Evolutionary conservation across 192 early-diverging fungal species (phyloP).

Genomic region (Rhizophagus sp.): DNA sequence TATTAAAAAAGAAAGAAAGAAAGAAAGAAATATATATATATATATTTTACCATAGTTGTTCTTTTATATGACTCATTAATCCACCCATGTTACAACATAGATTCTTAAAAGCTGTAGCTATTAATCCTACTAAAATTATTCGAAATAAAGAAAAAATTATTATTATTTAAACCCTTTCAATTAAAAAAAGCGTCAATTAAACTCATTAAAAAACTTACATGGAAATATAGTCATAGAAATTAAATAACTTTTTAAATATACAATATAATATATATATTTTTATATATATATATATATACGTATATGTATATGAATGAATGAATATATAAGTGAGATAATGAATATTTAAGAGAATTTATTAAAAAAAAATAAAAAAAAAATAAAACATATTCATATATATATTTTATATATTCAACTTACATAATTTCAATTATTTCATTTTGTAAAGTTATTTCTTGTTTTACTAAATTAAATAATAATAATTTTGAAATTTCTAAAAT

Average conservation of each 20-base stretch:
- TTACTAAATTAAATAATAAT: background rate
- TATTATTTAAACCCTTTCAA: no score
- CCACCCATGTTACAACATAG: background rate
- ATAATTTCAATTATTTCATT: no score
- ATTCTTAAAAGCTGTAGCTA: background rate
- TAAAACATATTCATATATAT: no score
- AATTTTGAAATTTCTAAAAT: background rate
- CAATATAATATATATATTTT: no score
- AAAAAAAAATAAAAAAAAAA: no score
- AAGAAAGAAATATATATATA: background rate
- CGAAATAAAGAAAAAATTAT: no score
- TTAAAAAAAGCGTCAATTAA: no score
- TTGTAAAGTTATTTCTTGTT: background rate
- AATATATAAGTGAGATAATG: no score
- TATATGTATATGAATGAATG: no score
- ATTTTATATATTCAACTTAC: no score
- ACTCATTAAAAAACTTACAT: background rate
- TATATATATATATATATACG: no score
- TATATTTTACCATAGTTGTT: background rate
- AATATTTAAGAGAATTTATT: no score
- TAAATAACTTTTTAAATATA: background rate
- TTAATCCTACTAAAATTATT: background rate
- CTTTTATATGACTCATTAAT: background rate
- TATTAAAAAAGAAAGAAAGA: background rate
- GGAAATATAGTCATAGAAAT: background rate